Base-by-base conservation (phyloP, 2,329 filamentous ascomycete genomes). In the Epichloe sp. region DNA sequence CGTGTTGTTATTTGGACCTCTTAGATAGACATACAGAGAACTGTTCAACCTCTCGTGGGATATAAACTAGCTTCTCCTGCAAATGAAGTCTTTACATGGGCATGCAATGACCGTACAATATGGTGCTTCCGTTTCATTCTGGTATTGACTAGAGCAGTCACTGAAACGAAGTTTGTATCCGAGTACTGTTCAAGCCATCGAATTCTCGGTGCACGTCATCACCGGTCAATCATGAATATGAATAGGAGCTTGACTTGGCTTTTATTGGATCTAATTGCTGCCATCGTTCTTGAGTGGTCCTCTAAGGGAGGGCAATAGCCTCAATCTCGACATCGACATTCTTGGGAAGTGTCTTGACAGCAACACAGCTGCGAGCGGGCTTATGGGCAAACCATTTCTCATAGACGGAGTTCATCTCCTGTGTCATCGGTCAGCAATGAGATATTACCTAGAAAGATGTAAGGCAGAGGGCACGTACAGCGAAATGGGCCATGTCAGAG, bases 281-380 rank as follows among this genome's bases (percentile, higher is more conserved):
- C n/a, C 8, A 31, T 12, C n/a, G n/a, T 17, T 42, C 31, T 45
- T 23, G 19, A 4, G 31, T 8, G 19, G 15, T 14, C 14, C 23
- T 57, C 66, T 68, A 82, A 55, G 82, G 76, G 51, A 85, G 74
- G 52, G 88, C 88, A 73, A 93, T 85, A 65, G 82, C 86, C 77
- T 95, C 88, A 65, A 95, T 93, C 76, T 95, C 89, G 23, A 95
- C 82, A 54, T 88, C 83, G 42, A 89, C 88, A 52, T 83, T 82
- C 76, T 90, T 88, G 54, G 89, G 89, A 57, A 95, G 77, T 60
- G 86, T 82, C 76, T 93, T 90, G 57, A 94, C 90, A 5, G 88
- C 88, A 50, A 95, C 88, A 65, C 88, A 95, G 71, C 84, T 89
- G 59, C 88, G 79, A n/a, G 87, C 85, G 19, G 88, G 88, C 78